Conservation (phyloP, 176 grass and related monocot species). For the Hyparrhenia diplandra region DNA sequence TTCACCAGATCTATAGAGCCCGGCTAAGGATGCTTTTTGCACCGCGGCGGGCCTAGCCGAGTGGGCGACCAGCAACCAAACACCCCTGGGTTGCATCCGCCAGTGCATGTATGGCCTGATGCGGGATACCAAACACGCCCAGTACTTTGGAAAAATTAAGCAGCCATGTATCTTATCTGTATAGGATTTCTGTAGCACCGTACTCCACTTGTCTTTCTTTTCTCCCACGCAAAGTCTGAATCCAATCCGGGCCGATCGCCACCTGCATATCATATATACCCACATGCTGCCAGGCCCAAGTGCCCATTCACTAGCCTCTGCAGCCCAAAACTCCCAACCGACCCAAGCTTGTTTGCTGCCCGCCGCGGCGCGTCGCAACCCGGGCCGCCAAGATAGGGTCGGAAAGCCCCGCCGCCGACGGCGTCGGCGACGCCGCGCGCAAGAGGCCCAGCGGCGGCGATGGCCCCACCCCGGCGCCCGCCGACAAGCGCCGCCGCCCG, state of each 20-base stretch:
- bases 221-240: neutral
- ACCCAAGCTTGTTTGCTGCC: neutral
- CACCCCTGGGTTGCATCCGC: too few relatives aligned
- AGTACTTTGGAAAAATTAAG: neutral
- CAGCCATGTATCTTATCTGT: neutral
- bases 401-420: conserved; percentile 36
- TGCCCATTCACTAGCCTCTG: neutral
- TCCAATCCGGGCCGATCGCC: neutral
- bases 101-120: too few relatives aligned
- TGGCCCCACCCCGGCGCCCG: neutral
- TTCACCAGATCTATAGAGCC: too few relatives aligned
- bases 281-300: neutral
- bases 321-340: conserved; percentile 12
- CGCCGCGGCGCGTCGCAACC: neutral
- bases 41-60: too few relatives aligned
- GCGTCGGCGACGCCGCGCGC: conserved; percentile 34
- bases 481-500: conserved; percentile 39
- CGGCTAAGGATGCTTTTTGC: too few relatives aligned
- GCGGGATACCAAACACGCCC: too few relatives aligned
- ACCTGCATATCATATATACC: neutral
- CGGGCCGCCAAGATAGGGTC: conserved; percentile 46
- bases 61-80: too few relatives aligned
- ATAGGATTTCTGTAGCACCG: neutral
- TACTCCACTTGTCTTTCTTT: neutral
- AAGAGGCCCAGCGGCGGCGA: conserved; percentile 37